A percentile compares a stretch with the other conserved stretches of the same genome.
Conservation (phyloP, 75 land plant genomes). For the Adiantum capillusveneris region DNA sequence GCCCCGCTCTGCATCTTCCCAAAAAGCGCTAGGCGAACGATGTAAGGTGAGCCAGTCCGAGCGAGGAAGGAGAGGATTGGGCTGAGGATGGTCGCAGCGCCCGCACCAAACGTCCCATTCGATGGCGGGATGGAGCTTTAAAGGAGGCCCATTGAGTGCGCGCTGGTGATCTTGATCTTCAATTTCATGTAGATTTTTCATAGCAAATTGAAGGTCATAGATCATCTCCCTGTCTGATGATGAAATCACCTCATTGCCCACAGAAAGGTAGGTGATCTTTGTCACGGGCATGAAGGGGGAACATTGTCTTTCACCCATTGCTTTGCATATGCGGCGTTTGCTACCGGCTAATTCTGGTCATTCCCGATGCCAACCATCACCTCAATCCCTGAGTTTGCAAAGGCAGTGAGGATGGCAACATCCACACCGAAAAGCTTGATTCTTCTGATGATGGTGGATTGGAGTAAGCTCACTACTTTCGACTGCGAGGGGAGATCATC, state of each 20-base stretch:
- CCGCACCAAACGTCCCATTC: conserved; percentile 37
- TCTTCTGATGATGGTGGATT: conserved; percentile 17
- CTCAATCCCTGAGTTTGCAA: conserved; percentile 26
- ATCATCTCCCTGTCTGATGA: neutral
- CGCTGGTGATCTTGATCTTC: conserved; percentile 49
- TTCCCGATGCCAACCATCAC: conserved; percentile 25
- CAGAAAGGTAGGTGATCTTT: conserved; percentile 10
- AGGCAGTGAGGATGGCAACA: conserved; percentile 22
- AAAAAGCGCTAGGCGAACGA: no score
- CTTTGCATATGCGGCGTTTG: conserved; percentile 15
- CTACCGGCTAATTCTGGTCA: conserved; percentile 19
- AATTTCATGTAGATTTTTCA: conserved; percentile 49
- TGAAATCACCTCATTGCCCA: conserved; percentile 26
- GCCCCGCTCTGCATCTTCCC: no score
- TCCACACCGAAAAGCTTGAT: conserved; percentile 33
- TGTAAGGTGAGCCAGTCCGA: conserved; percentile 41
- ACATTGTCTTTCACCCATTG: conserved; percentile 25
- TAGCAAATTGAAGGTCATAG: conserved; percentile 32
- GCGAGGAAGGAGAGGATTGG: conserved; percentile 47
- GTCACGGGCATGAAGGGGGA: conserved; percentile 22
- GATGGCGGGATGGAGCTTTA: conserved; percentile 62
- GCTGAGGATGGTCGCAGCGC: conserved; percentile 21
- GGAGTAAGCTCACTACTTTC: conserved; percentile 25
- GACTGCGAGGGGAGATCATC: conserved; percentile 22
- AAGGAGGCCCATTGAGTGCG: conserved; percentile 48